Evolutionary conservation across 225 moss, liverwort and hornwort genomes (phyloP), one percentile per base, ranked within the genome.

Genomic region (Physcomitrium patens): DNA sequence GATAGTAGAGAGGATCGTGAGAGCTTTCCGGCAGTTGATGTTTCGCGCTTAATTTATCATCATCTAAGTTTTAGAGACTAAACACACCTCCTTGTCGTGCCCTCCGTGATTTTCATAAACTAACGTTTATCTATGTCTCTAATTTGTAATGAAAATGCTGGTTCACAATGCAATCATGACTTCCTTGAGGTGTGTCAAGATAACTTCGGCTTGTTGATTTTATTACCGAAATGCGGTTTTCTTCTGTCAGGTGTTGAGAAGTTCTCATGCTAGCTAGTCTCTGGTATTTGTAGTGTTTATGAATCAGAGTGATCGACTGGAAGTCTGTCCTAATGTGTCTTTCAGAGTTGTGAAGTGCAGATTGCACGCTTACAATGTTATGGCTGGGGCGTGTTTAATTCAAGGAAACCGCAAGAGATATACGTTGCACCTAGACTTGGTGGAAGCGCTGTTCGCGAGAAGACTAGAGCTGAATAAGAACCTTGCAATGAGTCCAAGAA

Each of bases 401-500:
- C 65, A 75, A 76, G 76, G 43, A 24, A n/a, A 57, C 55, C 43
- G 18, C 24, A 49, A 24, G 16, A 70, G 48, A 53, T 26, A 23
- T 46, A 45, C 64, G 31, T 19, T 22, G 69, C 1, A 62, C 4
- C 23, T 60, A 10, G 22, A 51, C 12, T 54, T 53, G 55, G 48
- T 71, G 26, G 44, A 62, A 63, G 47, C 45, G 44, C 51, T 22
- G 19, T 47, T 55, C 50, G 78, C 63, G 13, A 67, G 51, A 18
- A 52, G 68, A 65, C 27, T 67, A 24, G 62, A 63, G 63, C 15
- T 14, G 68, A 28, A 23, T 23, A 63, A n/a, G 59, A 61, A 74
- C 49, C 41, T 51, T 75, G 75, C 27, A 18, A 86, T 86, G 83
- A 80, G 72, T 83, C 31, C 72, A 52, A 68, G 75, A 61, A 80